Conservation (phyloP, 192 early-diverging fungal genomes). For the Backusella luteola region DNA sequence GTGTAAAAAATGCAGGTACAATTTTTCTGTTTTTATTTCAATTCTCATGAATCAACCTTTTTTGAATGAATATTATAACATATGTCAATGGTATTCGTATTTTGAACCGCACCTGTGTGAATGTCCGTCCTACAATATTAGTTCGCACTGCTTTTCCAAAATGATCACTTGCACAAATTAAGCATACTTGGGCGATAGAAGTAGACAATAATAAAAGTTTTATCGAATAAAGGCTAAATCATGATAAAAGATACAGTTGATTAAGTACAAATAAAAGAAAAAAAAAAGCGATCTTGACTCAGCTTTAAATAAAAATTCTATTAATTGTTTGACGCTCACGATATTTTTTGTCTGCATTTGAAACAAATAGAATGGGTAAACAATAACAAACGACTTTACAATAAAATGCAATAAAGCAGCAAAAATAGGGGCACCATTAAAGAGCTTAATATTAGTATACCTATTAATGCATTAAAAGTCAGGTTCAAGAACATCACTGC, state of each 20-base stretch:
- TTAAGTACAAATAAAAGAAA: not conserved
- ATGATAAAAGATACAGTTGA: not conserved
- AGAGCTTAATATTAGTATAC: not conserved
- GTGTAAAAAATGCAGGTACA: slow-evolving; percentile 19
- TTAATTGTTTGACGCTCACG: not conserved
- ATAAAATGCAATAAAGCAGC: not conserved
- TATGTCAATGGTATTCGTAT: not conserved
- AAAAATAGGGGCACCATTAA: not conserved
- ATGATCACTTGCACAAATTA: not conserved
- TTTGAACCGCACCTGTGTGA: not conserved
- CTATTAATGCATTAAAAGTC: not conserved
- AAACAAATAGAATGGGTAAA: not conserved
- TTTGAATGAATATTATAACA: slow-evolving; percentile 2
- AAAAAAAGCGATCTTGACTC: not conserved
- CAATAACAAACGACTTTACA: not conserved
- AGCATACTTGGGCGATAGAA: not conserved
- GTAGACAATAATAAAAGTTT: not conserved
- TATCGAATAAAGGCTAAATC: not conserved
- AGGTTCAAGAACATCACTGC: not conserved
- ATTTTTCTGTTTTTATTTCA: not conserved
- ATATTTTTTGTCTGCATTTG: not conserved
- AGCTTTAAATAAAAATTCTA: not conserved
- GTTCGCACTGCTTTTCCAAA: not conserved
- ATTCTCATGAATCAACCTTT: slow-evolving; percentile 13
- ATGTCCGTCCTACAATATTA: not conserved